Evolutionary conservation across 148 eudicot species (phyloP), one percentile per base, ranked within the genome.

Genomic region (Cornus controversa): DNA sequence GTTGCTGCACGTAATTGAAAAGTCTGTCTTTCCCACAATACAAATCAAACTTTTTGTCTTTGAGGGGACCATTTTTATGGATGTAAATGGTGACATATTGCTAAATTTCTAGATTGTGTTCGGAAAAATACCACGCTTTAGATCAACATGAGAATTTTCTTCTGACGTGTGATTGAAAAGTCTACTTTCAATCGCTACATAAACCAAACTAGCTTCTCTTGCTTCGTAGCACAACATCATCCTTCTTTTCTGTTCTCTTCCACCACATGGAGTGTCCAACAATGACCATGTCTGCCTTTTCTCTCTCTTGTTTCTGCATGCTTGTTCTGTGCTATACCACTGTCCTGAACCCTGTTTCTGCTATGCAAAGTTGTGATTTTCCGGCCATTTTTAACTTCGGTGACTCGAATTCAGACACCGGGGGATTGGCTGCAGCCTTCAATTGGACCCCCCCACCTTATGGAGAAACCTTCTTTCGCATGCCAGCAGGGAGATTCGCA

Each of bases 371-470:
- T 26, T 75, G 78, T 25, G 36, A 40, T 13, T 75, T 65, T 75
- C 78, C 70, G 22, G 70, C 78, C 1, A 42, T 75, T 8, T 75
- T 65, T 50, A 75, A 75, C 70, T 75, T 75, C 22, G 78, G 78
- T 5, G 70, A 75, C 26, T 62, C 53, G 1, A 75, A 75, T 66
- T 75, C 78, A 2, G 78, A 75, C 53, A 75, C 78, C 2, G 77
- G 77, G 24, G 58, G 57, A 23, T 40, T 64, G 36, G 65, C 77
- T 28, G 70, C 70, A 0, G 77, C 69, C 22, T 64, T 75, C 36
- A 16, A 20, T 24, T 27, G 69, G n/a, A 6, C n/a, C 34, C 58
- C 58, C 18, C 58, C 70, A 20, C 45, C 66, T 11, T 7, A 65
- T 27, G 77, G 78, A 3, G 25, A 42, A 24, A 22, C 78, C 6